Percentiles rank a stretch among this genome's conserved stretches.
Evolutionary conservation across 208 protist species (phyloP).

Genomic region (Tritrichomonas musculus): DNA sequence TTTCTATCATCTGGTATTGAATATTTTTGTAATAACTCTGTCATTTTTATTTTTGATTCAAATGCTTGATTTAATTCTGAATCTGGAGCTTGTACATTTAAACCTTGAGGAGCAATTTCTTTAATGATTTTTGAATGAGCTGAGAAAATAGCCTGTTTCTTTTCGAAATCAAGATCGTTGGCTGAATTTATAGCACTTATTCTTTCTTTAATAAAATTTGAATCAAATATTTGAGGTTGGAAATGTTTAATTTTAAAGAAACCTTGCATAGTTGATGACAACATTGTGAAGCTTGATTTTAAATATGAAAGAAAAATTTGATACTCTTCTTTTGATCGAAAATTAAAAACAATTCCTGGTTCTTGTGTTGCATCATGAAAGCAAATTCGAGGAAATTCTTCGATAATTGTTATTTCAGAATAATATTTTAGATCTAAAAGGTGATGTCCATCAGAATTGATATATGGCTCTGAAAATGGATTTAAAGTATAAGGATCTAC

Average conservation of each 20-base stretch:
- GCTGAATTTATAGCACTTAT: background rate
- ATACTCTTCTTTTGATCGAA: background rate
- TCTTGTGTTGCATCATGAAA: conserved; percentile 22
- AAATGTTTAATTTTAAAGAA: background rate
- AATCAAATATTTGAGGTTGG: background rate
- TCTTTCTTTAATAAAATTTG: too few species aligned
- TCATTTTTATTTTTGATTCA: background rate
- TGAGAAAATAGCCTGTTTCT: background rate
- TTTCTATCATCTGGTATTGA: background rate
- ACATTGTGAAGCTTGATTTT: background rate
- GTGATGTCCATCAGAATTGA: background rate
- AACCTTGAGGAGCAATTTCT: background rate
- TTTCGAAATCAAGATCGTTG: background rate
- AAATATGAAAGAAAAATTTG: background rate
- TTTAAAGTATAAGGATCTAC: background rate
- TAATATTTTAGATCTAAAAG: background rate
- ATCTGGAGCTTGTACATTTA: background rate
- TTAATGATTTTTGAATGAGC: too few species aligned
- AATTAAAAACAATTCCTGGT: background rate
- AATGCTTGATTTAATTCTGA: background rate
- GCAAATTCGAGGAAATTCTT: background rate
- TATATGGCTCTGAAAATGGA: background rate
- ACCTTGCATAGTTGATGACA: background rate
- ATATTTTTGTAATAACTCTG: background rate
- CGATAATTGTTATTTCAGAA: background rate